Conservation (phyloP, 495 filamentous ascomycete genomes). For the Penicillium pancosmium region DNA sequence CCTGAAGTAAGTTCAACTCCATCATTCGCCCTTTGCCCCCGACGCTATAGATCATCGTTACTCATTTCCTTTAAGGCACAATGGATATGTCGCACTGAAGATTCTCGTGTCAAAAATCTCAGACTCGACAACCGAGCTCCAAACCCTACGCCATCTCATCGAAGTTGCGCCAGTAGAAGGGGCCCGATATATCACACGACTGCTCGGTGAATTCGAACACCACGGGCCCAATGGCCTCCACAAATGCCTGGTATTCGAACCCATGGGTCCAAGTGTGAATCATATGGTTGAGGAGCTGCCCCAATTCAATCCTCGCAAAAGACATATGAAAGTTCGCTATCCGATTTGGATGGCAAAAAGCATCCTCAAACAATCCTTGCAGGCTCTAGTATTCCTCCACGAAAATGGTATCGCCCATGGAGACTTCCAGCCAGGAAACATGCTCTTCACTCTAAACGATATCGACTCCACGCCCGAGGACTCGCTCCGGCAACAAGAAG, state of each 20-base stretch:
- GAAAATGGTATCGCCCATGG: slow-evolving; percentile 47
- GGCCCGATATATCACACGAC: slow-evolving; percentile 32
- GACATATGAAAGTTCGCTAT: slow-evolving; percentile 34
- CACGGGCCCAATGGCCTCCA: slow-evolving; percentile 52
- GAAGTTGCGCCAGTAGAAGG: slow-evolving; percentile 18
- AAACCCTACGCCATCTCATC: slow-evolving; percentile 29
- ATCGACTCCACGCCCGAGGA: slow-evolving; percentile 21
- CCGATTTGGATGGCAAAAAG: slow-evolving; percentile 41
- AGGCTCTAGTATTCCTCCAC: slow-evolving; percentile 45
- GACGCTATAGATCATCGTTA: no score
- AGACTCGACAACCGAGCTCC: slow-evolving; percentile 22
- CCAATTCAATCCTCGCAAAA: slow-evolving; percentile 27
- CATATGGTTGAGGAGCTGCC: slow-evolving; percentile 37
- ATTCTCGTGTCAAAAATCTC: slow-evolving; percentile 32
- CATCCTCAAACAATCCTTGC: slow-evolving; percentile 44
- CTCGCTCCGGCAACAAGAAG: slow-evolving; percentile 24
- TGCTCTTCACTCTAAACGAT: slow-evolving; percentile 36
- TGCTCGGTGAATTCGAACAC: slow-evolving; percentile 47
- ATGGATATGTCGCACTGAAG: slow-evolving; percentile 20
- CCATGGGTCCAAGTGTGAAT: slow-evolving; percentile 46
- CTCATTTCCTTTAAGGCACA: no score
- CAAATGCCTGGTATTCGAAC: slow-evolving; percentile 51
- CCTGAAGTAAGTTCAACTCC: no score
- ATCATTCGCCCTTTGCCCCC: no score
- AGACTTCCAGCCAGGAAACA: slow-evolving; percentile 49